Base-by-base conservation (phyloP, 2,329 filamentous ascomycete genomes). In the Colletotrichum caudatum region DNA sequence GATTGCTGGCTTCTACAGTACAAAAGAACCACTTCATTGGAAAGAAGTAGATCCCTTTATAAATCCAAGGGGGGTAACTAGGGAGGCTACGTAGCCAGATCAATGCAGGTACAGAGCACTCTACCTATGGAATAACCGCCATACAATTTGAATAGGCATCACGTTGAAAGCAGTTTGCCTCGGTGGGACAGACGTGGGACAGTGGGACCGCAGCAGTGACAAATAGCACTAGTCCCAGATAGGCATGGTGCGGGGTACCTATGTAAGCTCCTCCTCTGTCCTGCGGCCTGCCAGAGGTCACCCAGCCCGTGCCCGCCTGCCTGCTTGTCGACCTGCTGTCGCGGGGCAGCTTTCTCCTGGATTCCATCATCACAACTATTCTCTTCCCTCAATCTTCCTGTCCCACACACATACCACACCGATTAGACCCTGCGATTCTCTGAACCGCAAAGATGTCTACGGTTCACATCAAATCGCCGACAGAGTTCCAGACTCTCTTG, bases 401-500 rank as follows among this genome's bases (percentile, higher is more conserved):
- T 48, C 4, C 46, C n/a, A 23, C 46, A 48, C 46, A 48, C 20
- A 23, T 9, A 48, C 20, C 35, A 37, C 53, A 61, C 71, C 46
- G 26, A 58, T 69, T 26, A 23, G 46, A 37, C 39, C 26, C 50
- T 50, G 56, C 51, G 33, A 51, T 48, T 29, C 26, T 64, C 59
- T 20, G 77, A 78, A 61, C 76, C 77, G 57, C 74, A 57, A 75
- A 77, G 39, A 80, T 83, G 72, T 71, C 69, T 59, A 72, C 63
- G 35, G 59, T 62, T 64, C 57, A 71, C 64, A 82, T 82, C 66
- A 80, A 82, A 78, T 88, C 87, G 71, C 82, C 84, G 75, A 84
- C 85, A 77, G 90, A 95, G 78, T 92, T 97, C 77, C 87, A 86
- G 76, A 82, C 84, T 41, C 82, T 96, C 72, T 86, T 97, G 73